These are phyloP conservation scores for Aspergillus viridinutans DNA, from an alignment of 2,329 filamentous ascomycete species.

Conservation along the genomic window DNA sequence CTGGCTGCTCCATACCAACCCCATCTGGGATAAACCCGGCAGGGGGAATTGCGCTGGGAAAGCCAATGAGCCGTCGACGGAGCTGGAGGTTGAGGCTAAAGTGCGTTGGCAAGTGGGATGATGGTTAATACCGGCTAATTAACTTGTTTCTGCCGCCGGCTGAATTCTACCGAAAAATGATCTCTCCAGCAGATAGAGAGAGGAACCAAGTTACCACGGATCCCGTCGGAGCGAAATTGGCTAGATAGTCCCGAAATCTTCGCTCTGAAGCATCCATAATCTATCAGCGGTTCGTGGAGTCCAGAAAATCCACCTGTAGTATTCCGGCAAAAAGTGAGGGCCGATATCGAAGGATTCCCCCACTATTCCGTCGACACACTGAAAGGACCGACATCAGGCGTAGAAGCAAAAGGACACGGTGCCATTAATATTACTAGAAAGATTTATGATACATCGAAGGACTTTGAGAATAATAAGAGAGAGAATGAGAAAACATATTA, in stretches of 20 bases:
- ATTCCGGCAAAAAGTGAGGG: neutral
- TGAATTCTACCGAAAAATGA: neutral
- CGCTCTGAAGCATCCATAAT: neutral
- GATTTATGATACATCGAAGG: neutral
- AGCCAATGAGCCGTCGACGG: neutral
- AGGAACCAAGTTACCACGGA: too few relatives aligned
- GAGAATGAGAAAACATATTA: neutral
- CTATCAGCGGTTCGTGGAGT: neutral
- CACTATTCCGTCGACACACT: neutral
- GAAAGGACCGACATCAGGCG: neutral
- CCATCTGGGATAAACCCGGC: neutral
- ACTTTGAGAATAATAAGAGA: neutral
- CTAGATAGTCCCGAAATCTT: too few relatives aligned
- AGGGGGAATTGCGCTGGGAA: neutral
- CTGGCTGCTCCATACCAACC: neutral
- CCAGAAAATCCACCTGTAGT: neutral
- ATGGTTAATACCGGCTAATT: neutral
- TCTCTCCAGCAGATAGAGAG: too few relatives aligned
- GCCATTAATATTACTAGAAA: neutral
- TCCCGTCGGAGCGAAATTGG: too few relatives aligned
- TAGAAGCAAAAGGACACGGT: neutral
- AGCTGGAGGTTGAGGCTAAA: neutral
- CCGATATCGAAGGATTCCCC: neutral
- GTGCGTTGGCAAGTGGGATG: neutral
- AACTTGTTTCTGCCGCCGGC: neutral